A percentile compares a stretch with the other conserved stretches of the same genome.
These are phyloP conservation scores for Colletotrichum abscissum DNA, from an alignment of 2,329 filamentous ascomycete genomes.

Conservation along the genomic window DNA sequence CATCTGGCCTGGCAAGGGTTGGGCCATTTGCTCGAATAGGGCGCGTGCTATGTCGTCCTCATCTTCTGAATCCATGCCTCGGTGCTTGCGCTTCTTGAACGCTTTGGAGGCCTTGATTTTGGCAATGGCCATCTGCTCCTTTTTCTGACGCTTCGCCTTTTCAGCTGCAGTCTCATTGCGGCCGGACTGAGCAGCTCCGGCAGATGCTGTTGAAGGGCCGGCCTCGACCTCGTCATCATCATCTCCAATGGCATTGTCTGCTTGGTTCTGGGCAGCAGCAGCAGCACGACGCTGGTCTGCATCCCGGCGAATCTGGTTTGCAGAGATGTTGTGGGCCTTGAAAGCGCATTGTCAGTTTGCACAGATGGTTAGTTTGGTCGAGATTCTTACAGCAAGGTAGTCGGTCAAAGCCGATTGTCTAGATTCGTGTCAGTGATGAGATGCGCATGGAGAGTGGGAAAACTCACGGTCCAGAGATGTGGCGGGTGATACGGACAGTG, in stretches of 20 bases:
- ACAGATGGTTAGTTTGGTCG: background rate
- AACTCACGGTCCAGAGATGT: constrained; percentile 33
- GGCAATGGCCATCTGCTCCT: constrained; percentile 65
- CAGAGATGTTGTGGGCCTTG: constrained; percentile 79
- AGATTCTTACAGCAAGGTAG: constrained; percentile 58
- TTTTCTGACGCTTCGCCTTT: constrained; percentile 51
- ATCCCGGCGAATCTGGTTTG: constrained; percentile 63
- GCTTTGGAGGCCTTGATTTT: constrained; percentile 72
- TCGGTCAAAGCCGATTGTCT: constrained; percentile 66
- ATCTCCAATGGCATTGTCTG: constrained; percentile 36
- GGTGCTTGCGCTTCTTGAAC: constrained; percentile 64
- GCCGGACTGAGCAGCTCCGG: constrained; percentile 34
- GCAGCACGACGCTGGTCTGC: constrained; percentile 56
- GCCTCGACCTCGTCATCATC: constrained; percentile 39
- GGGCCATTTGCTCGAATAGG: constrained; percentile 58
- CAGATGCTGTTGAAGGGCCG: constrained; percentile 18
- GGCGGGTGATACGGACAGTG: constrained; percentile 9
- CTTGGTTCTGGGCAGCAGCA: constrained; percentile 41
- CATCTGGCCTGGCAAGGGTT: constrained; percentile 82
- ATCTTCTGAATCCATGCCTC: constrained; percentile 51
- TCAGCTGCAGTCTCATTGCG: constrained; percentile 38
- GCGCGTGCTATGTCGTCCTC: constrained; percentile 63
- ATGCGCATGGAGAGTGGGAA: background rate
- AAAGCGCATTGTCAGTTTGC: background rate
- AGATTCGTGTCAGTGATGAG: background rate